phyloP scores from a whole-genome alignment of 495 filamentous ascomycete species.

The Tuber aestivum region DNA sequence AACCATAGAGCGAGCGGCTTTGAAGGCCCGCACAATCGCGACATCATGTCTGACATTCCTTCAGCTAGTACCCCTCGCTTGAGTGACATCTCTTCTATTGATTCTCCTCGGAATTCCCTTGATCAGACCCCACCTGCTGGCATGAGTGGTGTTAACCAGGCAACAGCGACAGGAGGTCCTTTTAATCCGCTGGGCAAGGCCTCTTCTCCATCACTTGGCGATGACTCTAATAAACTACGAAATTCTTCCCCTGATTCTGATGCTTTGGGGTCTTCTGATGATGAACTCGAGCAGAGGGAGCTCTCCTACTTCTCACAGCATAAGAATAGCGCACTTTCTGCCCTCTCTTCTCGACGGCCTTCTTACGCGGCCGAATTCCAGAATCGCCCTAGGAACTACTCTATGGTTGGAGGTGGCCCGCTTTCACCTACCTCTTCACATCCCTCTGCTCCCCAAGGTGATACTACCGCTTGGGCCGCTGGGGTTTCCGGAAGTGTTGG shows the following conservation, averaged over 20 bases:
- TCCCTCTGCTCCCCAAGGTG: conserved; percentile 64
- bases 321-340: conserved; percentile 47
- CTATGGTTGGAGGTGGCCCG: conserved; percentile 51
- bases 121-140: conserved; percentile 32
- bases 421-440: conserved; percentile 72
- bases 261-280: conserved; percentile 85
- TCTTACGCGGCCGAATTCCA: conserved; percentile 58
- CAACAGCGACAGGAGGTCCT: conserved; percentile 22
- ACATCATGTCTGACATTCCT: conserved; percentile 41
- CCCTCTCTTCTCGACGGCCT: conserved; percentile 50
- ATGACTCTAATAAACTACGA: conserved; percentile 62
- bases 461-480: conserved; percentile 62
- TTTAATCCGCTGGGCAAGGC: conserved; percentile 36
- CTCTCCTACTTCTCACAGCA: conserved; percentile 43
- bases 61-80: conserved; percentile 39
- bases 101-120: conserved; percentile 37
- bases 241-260: conserved; percentile 89
- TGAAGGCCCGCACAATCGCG: conserved; percentile 24
- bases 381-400: conserved; percentile 57
- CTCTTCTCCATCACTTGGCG: conserved; percentile 54
- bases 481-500: conserved; percentile 40
- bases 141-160: conserved; percentile 24
- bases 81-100: conserved; percentile 40
- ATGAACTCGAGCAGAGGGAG: conserved; percentile 62
- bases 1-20: conserved; percentile 23